Evolutionary conservation across 2,329 filamentous ascomycete genomes (phyloP).

Genomic region (Fusarium sp.): DNA sequence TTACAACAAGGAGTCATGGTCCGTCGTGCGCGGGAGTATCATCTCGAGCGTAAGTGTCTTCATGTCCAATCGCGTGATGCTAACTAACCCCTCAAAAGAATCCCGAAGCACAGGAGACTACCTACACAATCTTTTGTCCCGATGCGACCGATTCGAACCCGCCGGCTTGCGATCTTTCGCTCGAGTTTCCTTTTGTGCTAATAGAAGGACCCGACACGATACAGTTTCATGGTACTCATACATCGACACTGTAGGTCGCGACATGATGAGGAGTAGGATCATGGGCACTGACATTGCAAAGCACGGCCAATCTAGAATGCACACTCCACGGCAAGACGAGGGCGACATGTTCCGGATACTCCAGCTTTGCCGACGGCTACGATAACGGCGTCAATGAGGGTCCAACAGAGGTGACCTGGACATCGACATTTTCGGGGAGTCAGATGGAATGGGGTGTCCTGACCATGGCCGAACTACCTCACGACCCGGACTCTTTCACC

Average conservation of each 20-base stretch:
- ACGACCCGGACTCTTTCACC: slow-evolving; percentile 44
- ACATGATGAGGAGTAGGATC: too few relatives aligned
- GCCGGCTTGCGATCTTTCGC: slow-evolving; percentile 57
- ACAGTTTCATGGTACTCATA: slow-evolving; percentile 57
- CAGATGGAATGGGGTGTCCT: slow-evolving; percentile 60
- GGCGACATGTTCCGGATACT: slow-evolving; percentile 63
- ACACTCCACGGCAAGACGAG: slow-evolving; percentile 56
- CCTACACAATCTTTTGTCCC: slow-evolving; percentile 63
- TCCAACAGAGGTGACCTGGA: slow-evolving; percentile 60
- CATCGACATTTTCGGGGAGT: slow-evolving; percentile 56
- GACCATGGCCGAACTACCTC: slow-evolving; percentile 56
- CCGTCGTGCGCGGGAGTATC: slow-evolving; percentile 59
- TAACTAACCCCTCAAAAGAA: slow-evolving; percentile 35
- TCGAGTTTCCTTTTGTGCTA: slow-evolving; percentile 61
- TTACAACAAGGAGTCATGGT: slow-evolving; percentile 58
- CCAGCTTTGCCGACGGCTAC: slow-evolving; percentile 57
- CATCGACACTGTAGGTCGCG: slow-evolving; percentile 56
- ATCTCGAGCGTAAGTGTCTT: slow-evolving; percentile 54
- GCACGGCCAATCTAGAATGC: slow-evolving; percentile 59
- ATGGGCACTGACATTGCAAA: slow-evolving; percentile 44
- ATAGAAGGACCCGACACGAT: slow-evolving; percentile 60
- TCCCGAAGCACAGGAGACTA: slow-evolving; percentile 51
- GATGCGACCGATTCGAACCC: slow-evolving; percentile 55
- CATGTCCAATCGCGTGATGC: not conserved
- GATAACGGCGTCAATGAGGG: slow-evolving; percentile 55